phyloP scores from a whole-genome alignment of 192 early-diverging fungal genomes.

The Ambispora gerdemannii region DNA sequence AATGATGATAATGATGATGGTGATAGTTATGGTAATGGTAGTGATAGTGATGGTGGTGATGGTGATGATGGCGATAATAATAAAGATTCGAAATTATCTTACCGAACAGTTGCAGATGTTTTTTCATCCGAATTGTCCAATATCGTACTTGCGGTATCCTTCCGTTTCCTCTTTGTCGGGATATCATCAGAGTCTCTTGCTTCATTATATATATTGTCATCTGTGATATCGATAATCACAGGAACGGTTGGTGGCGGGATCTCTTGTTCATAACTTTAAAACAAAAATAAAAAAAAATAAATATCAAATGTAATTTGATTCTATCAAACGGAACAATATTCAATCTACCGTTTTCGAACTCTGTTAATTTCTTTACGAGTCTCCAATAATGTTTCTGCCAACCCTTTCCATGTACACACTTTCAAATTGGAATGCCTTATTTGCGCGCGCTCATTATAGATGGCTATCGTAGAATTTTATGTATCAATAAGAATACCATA shows the following conservation, averaged over 20 bases:
- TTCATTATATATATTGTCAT: not conserved
- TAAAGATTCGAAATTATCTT: no score
- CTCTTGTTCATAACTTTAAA: not conserved
- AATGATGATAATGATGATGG: not conserved
- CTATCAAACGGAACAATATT: not conserved
- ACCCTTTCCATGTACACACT: not conserved
- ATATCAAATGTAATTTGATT: not conserved
- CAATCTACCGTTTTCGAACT: not conserved
- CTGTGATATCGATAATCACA: not conserved
- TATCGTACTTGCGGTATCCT: not conserved
- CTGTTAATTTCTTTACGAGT: not conserved
- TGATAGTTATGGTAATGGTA: not conserved
- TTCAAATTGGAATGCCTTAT: not conserved
- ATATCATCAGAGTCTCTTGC: not conserved
- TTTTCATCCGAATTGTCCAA: not conserved
- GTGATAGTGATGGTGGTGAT: not conserved
- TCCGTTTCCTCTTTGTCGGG: not conserved
- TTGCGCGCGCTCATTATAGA: not conserved
- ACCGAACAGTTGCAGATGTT: not conserved
- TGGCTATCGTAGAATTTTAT: not conserved
- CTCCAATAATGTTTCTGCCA: constrained; percentile 16
- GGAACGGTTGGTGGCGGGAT: not conserved
- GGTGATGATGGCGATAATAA: no score
- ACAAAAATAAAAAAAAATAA: not conserved
- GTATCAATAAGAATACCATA: not conserved